A percentile compares a stretch with the other conserved stretches of the same genome.
Conservation (phyloP, 1,139 yeast species). For the Diutina scorzettiae region DNA sequence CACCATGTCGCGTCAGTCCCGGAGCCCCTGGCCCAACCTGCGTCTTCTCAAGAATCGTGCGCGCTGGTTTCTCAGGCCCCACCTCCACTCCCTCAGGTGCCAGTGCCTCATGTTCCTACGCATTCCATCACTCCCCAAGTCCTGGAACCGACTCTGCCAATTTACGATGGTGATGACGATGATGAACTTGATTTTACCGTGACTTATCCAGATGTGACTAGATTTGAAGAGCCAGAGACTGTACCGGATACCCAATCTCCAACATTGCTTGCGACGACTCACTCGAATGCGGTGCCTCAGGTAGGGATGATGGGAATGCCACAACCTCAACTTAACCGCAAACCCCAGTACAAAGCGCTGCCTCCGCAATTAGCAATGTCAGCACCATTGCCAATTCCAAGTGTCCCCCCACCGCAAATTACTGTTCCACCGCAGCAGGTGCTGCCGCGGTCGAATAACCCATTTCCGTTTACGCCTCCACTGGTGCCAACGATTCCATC, state of each 20-base stretch:
- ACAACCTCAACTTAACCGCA: not conserved
- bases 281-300: no score
- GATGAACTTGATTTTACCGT: slow-evolving; percentile 3
- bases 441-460: slow-evolving; percentile 4
- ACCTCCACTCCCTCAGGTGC: no score
- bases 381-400: not conserved
- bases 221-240: not conserved
- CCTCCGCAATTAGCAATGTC: not conserved
- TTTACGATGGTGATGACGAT: not conserved
- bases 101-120: no score
- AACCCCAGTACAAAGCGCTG: not conserved
- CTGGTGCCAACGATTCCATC: not conserved
- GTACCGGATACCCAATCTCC: not conserved
- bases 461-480: slow-evolving; percentile 1
- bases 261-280: not conserved
- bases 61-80: no score
- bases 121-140: no score
- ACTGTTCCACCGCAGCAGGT: not conserved
- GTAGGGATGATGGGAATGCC: no score
- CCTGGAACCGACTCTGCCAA: not conserved
- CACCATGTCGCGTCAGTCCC: not conserved
- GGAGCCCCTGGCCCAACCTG: not conserved
- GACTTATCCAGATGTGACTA: not conserved
- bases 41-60: not conserved
- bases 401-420: not conserved